phyloP scores from a whole-genome alignment of 164 flowering plant genomes.

The Berberis thunbergii region DNA sequence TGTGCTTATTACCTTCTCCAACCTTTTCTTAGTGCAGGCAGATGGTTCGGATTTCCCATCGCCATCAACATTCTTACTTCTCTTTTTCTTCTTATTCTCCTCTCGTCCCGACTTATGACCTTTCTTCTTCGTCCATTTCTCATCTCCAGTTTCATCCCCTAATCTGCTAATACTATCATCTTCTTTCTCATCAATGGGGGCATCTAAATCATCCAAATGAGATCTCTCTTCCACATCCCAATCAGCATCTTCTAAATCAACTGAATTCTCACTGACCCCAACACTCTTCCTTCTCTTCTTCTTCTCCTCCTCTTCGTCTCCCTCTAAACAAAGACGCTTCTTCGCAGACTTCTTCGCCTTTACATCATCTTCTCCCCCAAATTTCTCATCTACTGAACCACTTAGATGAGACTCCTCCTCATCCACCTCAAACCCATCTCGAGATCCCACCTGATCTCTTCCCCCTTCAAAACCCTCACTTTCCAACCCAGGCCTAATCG shows the following conservation, averaged over 20 bases:
- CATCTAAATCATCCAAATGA: too few species aligned
- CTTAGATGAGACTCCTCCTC: slow-evolving; percentile 3
- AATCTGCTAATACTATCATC: too few species aligned
- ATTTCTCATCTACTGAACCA: slow-evolving; percentile 9
- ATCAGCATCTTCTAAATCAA: neutral
- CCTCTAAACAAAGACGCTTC: slow-evolving; percentile 4
- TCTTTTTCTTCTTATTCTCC: too few species aligned
- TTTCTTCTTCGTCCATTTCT: too few species aligned
- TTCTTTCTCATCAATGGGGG: too few species aligned
- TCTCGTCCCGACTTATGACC: too few species aligned
- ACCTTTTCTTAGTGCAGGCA: slow-evolving; percentile 23
- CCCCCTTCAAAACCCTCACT: slow-evolving; percentile 13
- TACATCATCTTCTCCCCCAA: slow-evolving; percentile 8
- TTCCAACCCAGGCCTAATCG: neutral
- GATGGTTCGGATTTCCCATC: slow-evolving; percentile 10
- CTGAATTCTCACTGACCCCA: slow-evolving; percentile 13
- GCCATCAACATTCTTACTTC: neutral
- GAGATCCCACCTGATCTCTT: slow-evolving; percentile 9
- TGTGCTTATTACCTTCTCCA: slow-evolving; percentile 37
- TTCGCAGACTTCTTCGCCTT: neutral
- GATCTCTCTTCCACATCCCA: neutral
- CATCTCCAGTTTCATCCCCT: too few species aligned
- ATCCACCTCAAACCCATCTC: slow-evolving; percentile 15
- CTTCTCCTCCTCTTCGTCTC: slow-evolving; percentile 19
- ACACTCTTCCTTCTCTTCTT: slow-evolving; percentile 28